Conservation (phyloP, 805 yeast genomes). For the Starmerella kuoi region DNA sequence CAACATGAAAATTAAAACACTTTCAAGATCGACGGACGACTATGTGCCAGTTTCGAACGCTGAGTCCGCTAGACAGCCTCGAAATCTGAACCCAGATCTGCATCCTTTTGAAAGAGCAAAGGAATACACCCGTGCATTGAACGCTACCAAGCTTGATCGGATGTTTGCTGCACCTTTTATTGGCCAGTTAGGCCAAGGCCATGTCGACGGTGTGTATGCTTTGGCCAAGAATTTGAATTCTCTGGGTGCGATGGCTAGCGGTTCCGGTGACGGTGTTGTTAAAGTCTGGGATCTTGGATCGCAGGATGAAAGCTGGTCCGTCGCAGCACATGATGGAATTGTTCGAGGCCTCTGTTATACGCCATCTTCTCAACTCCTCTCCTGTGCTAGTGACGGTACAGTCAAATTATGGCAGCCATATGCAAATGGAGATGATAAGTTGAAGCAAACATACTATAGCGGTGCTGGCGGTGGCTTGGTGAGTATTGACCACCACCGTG, state of each 20-base stretch:
- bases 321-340: slow-evolving; percentile 82
- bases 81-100: slow-evolving; percentile 83
- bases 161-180: slow-evolving; percentile 97
- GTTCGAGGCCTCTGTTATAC: slow-evolving; percentile 76
- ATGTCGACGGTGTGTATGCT: slow-evolving; percentile 83
- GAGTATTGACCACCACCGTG: slow-evolving; percentile 75
- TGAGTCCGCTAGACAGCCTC: slow-evolving; percentile 74
- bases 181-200: slow-evolving; percentile 90
- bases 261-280: slow-evolving; percentile 89
- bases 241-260: slow-evolving; percentile 71
- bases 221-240: slow-evolving; percentile 66
- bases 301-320: slow-evolving; percentile 60
- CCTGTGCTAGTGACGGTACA: slow-evolving; percentile 85
- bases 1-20: slow-evolving; percentile 65
- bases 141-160: slow-evolving; percentile 88
- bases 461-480: slow-evolving; percentile 57
- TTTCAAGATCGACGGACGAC: slow-evolving; percentile 77
- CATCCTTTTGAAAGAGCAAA: slow-evolving; percentile 97
- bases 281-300: slow-evolving; percentile 88
- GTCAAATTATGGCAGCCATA: slow-evolving; percentile 71
- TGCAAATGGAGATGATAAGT: slow-evolving; percentile 36
- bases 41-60: slow-evolving; percentile 87
- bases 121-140: slow-evolving; percentile 87
- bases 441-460: slow-evolving; percentile 69
- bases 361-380: slow-evolving; percentile 48